Evolutionary conservation across 2,329 filamentous ascomycete species (phyloP), one percentile per base, ranked within the genome.

Genomic region (Ceratocystis eucalypticola): DNA sequence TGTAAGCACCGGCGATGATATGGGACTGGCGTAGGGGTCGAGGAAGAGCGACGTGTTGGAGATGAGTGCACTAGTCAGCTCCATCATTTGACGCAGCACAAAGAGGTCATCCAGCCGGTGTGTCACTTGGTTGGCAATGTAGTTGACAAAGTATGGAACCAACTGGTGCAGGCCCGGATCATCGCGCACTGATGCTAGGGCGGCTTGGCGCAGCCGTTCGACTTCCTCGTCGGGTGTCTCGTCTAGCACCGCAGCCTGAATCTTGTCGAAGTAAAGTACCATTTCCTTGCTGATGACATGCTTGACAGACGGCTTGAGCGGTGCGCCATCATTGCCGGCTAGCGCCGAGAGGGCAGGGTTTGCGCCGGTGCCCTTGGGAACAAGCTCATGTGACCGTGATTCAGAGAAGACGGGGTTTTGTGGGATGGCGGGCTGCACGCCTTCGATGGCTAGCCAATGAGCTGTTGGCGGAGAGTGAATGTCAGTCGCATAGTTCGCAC

Each of bases 361-460:
- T 25, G 90, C 89, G 69, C 90, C 90, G 2, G 91, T 87, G 5
- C 92, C 93, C 77, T 96, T 97, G 41, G 92, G 89, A 20, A 95
- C 81, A 37, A 96, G 82, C 72, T 96, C 92, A 73, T 92, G 88
- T 64, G 88, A 86, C 68, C 90, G 83, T 37, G 90, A 87, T 74
- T 96, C 92, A 72, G 86, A 85, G 5, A 88, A 86, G 1, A 91
- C 94, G 5, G 94, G 94, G 75, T 99, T 99, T 75, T 97, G 93
- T 1, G 93, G 91, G 71, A 97, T 96, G 0, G 91, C 89, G 1
- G 94, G 94, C 74, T 99, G 93, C 33, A 97, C 94, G 68, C 94
- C 94, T 80, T 99, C 94, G 62, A 99, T 91, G 25, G 94, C 92
- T 69, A 97, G 86, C 93, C 94, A 99, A 77, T 99, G 94, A 68